Base-by-base conservation (phyloP, 2,329 filamentous ascomycete genomes). In the Dactylellina cionopaga region DNA sequence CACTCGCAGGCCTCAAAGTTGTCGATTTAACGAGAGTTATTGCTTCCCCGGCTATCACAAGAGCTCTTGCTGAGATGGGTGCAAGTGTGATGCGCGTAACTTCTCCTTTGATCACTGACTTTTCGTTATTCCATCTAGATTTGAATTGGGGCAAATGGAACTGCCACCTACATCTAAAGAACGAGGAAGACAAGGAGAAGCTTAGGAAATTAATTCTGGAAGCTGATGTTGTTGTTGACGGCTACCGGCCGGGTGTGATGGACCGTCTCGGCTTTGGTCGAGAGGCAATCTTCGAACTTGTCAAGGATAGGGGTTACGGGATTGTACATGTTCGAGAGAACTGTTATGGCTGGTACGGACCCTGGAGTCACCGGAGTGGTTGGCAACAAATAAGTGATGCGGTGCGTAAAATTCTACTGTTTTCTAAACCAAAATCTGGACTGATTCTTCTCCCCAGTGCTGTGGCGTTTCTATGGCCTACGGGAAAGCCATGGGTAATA, bases 381-480 rank as follows among this genome's bases (percentile, higher is more conserved):
- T 86, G 84, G 84, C 84, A 86, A 77, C 83, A 85, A 75, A 85
- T 86, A 60, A 81, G 80, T 27, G 83, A 86, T 75, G 81, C 82
- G 2, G 79, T 80, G 64, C 76, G 76, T 75, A 47, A 22, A n/a
- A 46, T 59, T 11, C 11, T 49, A 15, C 47, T 33, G 17, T 10
- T 54, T 2, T 59, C 43, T 22, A 27, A 39, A n/a, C 19, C 27
- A 4, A 44, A 29, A 25, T 19, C 63, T 35, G 52, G 27, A 37
- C 33, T 27, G n/a, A 15, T 35, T 11, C 24, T 10, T 1, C 22
- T 15, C 19, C 49, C 39, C 29, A 79, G 78, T 79, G 77, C 63
- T 80, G 78, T 58, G 84, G 84, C 25, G 81, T 85, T 0, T 84
- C 83, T 0, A 78, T 80, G 60, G 81, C 79, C 25, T 85, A 82